phyloP scores from a whole-genome alignment of 495 filamentous ascomycete species.

The Schizothecium vesticola region DNA sequence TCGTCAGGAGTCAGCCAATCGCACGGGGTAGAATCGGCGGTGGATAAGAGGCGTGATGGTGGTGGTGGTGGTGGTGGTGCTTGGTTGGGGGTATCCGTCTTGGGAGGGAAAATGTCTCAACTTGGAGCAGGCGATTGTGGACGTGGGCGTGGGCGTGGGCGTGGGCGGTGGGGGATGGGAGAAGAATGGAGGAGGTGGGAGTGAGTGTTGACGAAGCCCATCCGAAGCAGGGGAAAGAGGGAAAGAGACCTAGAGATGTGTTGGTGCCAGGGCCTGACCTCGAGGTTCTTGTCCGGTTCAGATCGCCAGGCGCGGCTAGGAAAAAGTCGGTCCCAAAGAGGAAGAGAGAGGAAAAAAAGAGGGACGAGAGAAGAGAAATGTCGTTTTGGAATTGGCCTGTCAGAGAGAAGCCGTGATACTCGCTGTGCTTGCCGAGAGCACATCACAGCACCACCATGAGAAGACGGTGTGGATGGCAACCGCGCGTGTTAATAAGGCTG shows the following conservation, averaged over 20 bases:
- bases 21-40: conserved; percentile 4
- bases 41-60: conserved; percentile 4
- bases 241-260: neutral
- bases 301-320: no score
- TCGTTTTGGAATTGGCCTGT: neutral
- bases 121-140: neutral
- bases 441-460: neutral
- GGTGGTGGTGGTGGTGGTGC: conserved; percentile 4
- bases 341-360: no score
- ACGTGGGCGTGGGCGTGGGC: conserved; percentile 1
- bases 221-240: neutral
- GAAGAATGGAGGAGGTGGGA: neutral
- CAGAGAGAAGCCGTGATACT: neutral
- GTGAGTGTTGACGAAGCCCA: neutral
- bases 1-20: conserved; percentile 17
- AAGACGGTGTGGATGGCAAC: neutral
- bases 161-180: neutral
- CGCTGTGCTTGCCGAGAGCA: neutral
- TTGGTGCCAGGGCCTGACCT: neutral
- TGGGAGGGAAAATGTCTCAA: conserved; percentile 20
- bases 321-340: no score
- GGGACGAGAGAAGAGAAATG: no score
- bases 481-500: conserved; percentile 1
- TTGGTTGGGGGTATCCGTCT: neutral
- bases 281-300: no score